Evolutionary conservation across 495 filamentous ascomycete genomes (phyloP), one percentile per base, ranked within the genome.

Genomic region (Neurospora sp.): DNA sequence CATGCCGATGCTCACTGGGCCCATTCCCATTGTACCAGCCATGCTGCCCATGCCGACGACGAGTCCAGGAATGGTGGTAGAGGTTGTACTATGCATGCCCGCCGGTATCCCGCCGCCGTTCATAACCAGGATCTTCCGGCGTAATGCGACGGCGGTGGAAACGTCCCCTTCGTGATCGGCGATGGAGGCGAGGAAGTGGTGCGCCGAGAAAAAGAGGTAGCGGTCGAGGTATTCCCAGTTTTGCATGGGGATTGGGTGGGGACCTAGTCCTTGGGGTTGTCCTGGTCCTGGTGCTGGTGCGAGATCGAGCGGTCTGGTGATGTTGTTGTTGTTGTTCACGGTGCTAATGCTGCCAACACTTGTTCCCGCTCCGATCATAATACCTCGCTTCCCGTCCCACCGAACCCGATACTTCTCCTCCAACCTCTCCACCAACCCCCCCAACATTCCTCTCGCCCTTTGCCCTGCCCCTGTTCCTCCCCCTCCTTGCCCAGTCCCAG

Each of bases 181-280:
- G 11, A 82, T 76, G 2, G 75, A 42, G 5, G 78, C 79, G 40
- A 80, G n/a, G 40, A 82, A 82, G 37, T 78, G 69, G 35, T 76
- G 62, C 4, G 74, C 78, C 6, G 75, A 78, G 27, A 82, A 82
- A 11, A 78, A 74, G 46, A 80, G 40, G 40, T 80, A 80, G 60
- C 80, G 71, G 12, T 78, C 80, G 8, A 78, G 14, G 60, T 77
- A 82, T 0, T 69, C 70, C 75, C 73, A 75, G 37, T 66, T 10
- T 6, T 39, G 38, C 27, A 44, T 46, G 14, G 35, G 72, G 41
- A 60, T 46, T 16, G 54, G 54, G 11, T 2, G 5, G 18, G 40
- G 12, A 11, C 40, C 40, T 70, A 9, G 69, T 5, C 6, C 8
- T 20, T 38, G 38, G 20, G 70, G 70, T 35, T 35, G 40, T 60